Percentiles rank a stretch among this genome's conserved stretches.
Conservation (phyloP, 192 early-diverging fungal species). For the Backusella sp. region DNA sequence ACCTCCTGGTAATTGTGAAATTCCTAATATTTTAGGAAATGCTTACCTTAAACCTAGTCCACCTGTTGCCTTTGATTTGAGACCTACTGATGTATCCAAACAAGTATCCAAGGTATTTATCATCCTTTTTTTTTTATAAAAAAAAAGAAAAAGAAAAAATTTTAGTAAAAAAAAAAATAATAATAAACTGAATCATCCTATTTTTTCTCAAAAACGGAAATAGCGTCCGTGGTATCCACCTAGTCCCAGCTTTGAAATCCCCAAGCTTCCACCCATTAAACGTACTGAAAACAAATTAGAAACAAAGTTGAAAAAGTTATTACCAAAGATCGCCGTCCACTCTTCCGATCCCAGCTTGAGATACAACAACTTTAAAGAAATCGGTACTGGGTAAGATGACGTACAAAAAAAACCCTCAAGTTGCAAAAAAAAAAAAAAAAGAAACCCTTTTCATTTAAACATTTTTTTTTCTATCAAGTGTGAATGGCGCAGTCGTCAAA, state of each 20-base stretch:
- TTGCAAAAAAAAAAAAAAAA: conserved; percentile 10
- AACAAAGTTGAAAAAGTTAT: conserved; percentile 24
- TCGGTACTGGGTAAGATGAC: conserved; percentile 26
- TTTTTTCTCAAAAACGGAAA: neutral
- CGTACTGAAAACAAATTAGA: conserved; percentile 36
- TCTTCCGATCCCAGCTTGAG: conserved; percentile 22
- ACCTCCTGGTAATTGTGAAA: conserved; percentile 35
- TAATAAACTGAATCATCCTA: neutral
- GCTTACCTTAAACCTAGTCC: conserved; percentile 34
- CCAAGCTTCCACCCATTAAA: conserved; percentile 28
- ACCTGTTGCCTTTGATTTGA: conserved; percentile 18
- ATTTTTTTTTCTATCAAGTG: conserved; percentile 5
- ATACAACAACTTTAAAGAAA: conserved; percentile 32
- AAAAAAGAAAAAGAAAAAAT: neutral
- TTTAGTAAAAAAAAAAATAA: neutral
- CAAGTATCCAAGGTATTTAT: conserved; percentile 29
- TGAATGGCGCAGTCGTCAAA: conserved; percentile 39
- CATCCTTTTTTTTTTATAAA: neutral
- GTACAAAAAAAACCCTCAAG: neutral
- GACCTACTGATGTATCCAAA: conserved; percentile 24
- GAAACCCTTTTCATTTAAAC: neutral
- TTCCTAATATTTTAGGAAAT: conserved; percentile 38
- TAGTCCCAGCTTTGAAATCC: conserved; percentile 30
- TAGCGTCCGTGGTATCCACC: conserved; percentile 39
- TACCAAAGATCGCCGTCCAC: conserved; percentile 24